phyloP scores from a whole-genome alignment of 257 asterid genomes.

The Gentiana macrophylla region DNA sequence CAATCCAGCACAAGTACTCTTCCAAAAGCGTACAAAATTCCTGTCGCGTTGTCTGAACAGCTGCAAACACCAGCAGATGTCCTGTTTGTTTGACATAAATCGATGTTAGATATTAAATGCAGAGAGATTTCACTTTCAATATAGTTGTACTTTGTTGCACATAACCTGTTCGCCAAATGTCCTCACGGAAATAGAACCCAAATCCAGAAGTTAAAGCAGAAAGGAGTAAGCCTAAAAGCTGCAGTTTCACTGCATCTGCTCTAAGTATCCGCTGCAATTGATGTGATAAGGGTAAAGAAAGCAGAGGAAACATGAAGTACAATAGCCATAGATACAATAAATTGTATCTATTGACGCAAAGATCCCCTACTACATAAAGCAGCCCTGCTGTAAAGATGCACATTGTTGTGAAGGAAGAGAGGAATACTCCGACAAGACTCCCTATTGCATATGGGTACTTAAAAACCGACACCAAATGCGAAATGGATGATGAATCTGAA shows the following conservation, averaged over 20 bases:
- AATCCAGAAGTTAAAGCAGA: conserved; percentile 63
- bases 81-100: no score
- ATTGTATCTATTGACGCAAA: conserved; percentile 32
- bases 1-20: conserved; percentile 75
- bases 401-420: conserved; percentile 67
- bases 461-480: conserved; percentile 54
- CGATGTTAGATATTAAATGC: no score
- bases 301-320: conserved; percentile 63
- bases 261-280: conserved; percentile 52
- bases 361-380: conserved; percentile 53
- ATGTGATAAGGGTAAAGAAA: conserved; percentile 61
- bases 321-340: conserved; percentile 50
- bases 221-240: conserved; percentile 63
- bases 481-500: conserved; percentile 13
- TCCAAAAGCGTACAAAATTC: conserved; percentile 68
- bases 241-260: conserved; percentile 83
- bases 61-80: conserved; percentile 49
- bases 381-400: conserved; percentile 56
- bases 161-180: conserved; percentile 27
- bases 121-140: no score
- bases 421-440: conserved; percentile 64
- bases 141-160: no score
- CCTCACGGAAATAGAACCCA: conserved; percentile 52
- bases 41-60: conserved; percentile 68
- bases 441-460: conserved; percentile 74